Evolutionary conservation across 345 rosid genomes (phyloP), one percentile per base, ranked within the genome.

Genomic region (Arabis hirsuta): DNA sequence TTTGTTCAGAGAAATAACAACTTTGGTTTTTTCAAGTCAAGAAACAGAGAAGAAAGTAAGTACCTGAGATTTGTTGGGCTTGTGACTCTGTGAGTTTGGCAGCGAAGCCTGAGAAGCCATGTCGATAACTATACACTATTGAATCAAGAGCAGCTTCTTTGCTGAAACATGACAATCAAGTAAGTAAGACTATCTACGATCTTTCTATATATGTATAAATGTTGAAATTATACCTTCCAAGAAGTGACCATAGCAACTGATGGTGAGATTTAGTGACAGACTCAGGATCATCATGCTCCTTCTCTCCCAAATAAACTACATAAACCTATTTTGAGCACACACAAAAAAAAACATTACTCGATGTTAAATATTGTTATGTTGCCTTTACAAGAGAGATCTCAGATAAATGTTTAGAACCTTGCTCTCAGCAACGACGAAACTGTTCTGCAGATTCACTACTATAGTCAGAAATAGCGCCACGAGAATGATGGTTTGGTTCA

Each of bases 71-170:
- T 61, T 81, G 44, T 58, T 76, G 83, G 3, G 86, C 87, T 76
- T 84, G 86, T 47, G 81, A 76, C 53, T 80, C 82, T 1, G 87
- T 80, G 20, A 88, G 82, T 79, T 84, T 80, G 12, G 88, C 92
- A 11, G 92, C 90, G 36, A 88, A 88, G 26, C 91, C 89, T 3
- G 91, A 86, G 72, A 88, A 86, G 44, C 88, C 85, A 42, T 88
- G 91, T 73, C 76, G 81, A 81, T 86, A 88, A 76, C 87, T 86
- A 61, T 88, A 83, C 55, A 88, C 82, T 76, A 88, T 75, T 72
- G 64, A 77, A 55, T 78, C 73, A 29, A 76, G 59, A 12, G 81
- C 88, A 8, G 64, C 65, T 63, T 36, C 41, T 36, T 36, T 80
- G 80, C 87, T 84, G 86, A 74, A 74, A 50, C 67, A 71, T 43